phyloP scores from a whole-genome alignment of 805 yeast species.

The Ogataea zsoltii region DNA sequence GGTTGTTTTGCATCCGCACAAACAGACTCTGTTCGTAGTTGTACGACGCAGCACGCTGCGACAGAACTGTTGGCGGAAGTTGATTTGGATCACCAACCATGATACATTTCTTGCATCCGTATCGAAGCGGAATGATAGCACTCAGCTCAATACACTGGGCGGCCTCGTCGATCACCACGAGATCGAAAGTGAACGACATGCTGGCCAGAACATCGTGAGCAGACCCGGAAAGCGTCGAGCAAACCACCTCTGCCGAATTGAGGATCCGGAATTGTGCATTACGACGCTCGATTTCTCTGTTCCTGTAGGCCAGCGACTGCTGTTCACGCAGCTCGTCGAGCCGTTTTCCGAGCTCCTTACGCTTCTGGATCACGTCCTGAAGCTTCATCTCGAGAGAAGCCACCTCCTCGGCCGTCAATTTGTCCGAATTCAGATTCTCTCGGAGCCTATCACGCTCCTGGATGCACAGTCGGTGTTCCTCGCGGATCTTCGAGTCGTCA shows the following conservation, averaged over 20 bases:
- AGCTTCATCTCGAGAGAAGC: slow-evolving; percentile 49
- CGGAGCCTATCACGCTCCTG: slow-evolving; percentile 59
- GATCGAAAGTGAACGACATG: slow-evolving; percentile 76
- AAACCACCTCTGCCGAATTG: slow-evolving; percentile 77
- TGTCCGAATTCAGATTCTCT: slow-evolving; percentile 31
- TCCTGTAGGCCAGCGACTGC: slow-evolving; percentile 65
- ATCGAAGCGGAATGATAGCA: slow-evolving; percentile 85
- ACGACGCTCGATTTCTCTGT: slow-evolving; percentile 75
- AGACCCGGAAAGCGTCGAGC: slow-evolving; percentile 91
- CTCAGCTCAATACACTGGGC: slow-evolving; percentile 96
- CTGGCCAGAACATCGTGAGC: slow-evolving; percentile 85
- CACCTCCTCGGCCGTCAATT: slow-evolving; percentile 42
- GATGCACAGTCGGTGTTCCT: slow-evolving; percentile 51
- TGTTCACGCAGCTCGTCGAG: slow-evolving; percentile 80
- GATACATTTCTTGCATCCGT: slow-evolving; percentile 86
- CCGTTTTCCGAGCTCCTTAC: slow-evolving; percentile 69
- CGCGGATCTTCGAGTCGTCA: slow-evolving; percentile 50
- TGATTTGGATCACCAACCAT: slow-evolving; percentile 99
- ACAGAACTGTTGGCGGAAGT: slow-evolving; percentile 93
- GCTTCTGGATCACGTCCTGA: slow-evolving; percentile 55
- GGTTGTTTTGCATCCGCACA: slow-evolving; percentile 82
- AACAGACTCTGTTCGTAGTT: slow-evolving; percentile 90
- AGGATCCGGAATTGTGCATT: slow-evolving; percentile 72
- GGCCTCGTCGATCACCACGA: slow-evolving; percentile 95
- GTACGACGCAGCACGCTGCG: slow-evolving; percentile 78